Evolutionary conservation across 2,329 filamentous ascomycete species (phyloP).

Genomic region (Verticillium tricorpus): DNA sequence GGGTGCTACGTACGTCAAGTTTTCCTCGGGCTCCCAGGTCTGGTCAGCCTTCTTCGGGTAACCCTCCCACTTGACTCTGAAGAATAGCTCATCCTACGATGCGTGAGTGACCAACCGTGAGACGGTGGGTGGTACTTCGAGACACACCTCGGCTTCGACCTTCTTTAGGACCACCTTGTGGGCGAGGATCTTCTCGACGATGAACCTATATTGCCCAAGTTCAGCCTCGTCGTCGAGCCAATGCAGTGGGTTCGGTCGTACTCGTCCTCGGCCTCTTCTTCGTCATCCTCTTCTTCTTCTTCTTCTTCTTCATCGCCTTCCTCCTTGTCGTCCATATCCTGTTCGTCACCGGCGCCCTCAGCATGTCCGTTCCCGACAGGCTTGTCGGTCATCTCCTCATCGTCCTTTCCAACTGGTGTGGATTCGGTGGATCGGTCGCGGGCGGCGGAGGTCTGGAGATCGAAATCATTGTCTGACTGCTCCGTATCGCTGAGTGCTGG

Average conservation of each 20-base stretch:
- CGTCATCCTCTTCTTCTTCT: conserved; percentile 31
- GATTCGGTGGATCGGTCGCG: conserved; percentile 18
- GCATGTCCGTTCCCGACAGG: conserved; percentile 14
- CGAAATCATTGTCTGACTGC: conserved; percentile 20
- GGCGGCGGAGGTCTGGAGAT: conserved; percentile 12
- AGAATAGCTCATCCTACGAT: conserved; percentile 46
- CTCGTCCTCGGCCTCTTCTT: conserved; percentile 38
- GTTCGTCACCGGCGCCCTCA: conserved; percentile 16
- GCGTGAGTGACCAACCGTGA: neutral
- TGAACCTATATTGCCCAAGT: conserved; percentile 45
- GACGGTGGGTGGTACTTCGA: neutral
- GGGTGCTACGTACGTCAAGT: conserved; percentile 46
- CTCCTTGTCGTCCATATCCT: conserved; percentile 20
- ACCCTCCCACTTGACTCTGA: conserved; percentile 78
- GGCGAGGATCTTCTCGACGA: conserved; percentile 68
- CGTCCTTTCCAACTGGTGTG: conserved; percentile 4
- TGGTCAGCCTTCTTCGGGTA: conserved; percentile 65
- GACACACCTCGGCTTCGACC: conserved; percentile 38
- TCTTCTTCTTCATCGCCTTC: conserved; percentile 28
- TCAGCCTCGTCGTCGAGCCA: conserved; percentile 11
- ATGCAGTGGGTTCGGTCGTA: conserved; percentile 7
- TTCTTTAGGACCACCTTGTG: conserved; percentile 49
- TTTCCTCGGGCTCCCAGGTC: conserved; percentile 77
- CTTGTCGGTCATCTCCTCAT: neutral
- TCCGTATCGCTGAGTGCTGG: conserved; percentile 34